Conservation (phyloP, 495 filamentous ascomycete species). For the Aspergillus nidulans region DNA sequence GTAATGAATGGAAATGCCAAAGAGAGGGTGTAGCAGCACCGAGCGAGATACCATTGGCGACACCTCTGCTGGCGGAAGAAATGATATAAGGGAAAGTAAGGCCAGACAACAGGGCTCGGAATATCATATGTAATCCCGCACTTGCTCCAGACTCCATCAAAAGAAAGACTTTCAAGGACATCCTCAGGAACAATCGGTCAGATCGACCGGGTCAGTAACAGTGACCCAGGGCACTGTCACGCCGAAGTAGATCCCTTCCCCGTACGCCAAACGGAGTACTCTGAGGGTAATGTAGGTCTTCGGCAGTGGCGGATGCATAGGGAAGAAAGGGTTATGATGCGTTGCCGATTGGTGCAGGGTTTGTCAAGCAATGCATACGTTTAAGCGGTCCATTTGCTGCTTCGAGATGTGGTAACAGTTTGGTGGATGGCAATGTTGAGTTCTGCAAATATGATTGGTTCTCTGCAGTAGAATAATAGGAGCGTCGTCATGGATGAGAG, state of each 20-base stretch:
- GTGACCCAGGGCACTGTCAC: background rate
- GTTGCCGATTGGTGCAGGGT: background rate
- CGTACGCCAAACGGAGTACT: too few relatives aligned
- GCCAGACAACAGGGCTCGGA: background rate
- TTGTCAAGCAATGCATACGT: background rate
- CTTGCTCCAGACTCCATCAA: background rate
- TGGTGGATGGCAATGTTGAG: background rate
- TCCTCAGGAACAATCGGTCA: background rate
- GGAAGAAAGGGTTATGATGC: background rate
- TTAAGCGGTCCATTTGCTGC: background rate
- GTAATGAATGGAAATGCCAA: constrained; percentile 1
- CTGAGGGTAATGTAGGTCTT: too few relatives aligned
- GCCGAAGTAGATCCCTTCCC: too few relatives aligned
- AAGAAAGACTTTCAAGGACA: background rate
- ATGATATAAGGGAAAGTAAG: background rate
- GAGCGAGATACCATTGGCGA: background rate
- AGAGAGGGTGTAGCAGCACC: background rate
- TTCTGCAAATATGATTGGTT: background rate
- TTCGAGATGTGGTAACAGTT: background rate
- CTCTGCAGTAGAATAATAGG: background rate
- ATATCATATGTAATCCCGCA: background rate
- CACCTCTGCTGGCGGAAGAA: background rate
- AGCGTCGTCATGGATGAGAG: background rate
- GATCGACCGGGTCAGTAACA: too few relatives aligned
- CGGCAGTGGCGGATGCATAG: background rate